Base-by-base conservation (phyloP, 208 protist species). In the Trypanosoma theileri region DNA sequence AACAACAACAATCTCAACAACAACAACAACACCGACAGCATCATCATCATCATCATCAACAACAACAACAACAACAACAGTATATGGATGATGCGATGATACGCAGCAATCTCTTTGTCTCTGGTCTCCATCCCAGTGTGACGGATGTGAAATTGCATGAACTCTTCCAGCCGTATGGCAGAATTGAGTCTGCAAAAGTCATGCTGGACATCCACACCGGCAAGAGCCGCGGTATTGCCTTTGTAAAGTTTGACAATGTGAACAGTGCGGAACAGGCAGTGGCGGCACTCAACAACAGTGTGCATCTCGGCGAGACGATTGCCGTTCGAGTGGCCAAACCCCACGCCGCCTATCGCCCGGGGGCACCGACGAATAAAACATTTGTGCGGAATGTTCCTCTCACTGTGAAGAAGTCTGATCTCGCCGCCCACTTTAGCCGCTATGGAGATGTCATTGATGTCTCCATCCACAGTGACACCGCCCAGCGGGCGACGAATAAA, bases 121-220 rank as follows among this genome's bases (percentile, higher is more conserved):
- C 82, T 59, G 82, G 80, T 26, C 69, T 93, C 7, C 63, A 74
- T 21, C 26, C 66, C 48, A 70, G 67, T 19, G 65, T 91, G 14
- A 63, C 63, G 19, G 88, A 93, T 67, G 66, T n/a, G 9, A 66
- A 79, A 21, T 66, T 93, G 45, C 14, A 76, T 28, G 60, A 70
- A 7, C 44, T 89, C 54, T 93, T 91, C 19, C 42, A 57, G 13
- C 57, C 69, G 22, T 86, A 75, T 42, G 88, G 88, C 11, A 56
- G 42, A 35, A 86, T 93, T 40, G 77, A 87, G 59, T 88, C 80
- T 0, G 82, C 82, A n/a, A 93, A 93, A 79, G 84, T 93, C 41
- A 93, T 93, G 88, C 78, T 93, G 0, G 72, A 93, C 74, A 93
- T 93, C 41, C 80, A 84, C 79, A 91, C 80, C 19, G 87, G 87